Evolutionary conservation across 345 rosid genomes (phyloP), one percentile per base, ranked within the genome.

Genomic region (Clarkia xantiana): DNA sequence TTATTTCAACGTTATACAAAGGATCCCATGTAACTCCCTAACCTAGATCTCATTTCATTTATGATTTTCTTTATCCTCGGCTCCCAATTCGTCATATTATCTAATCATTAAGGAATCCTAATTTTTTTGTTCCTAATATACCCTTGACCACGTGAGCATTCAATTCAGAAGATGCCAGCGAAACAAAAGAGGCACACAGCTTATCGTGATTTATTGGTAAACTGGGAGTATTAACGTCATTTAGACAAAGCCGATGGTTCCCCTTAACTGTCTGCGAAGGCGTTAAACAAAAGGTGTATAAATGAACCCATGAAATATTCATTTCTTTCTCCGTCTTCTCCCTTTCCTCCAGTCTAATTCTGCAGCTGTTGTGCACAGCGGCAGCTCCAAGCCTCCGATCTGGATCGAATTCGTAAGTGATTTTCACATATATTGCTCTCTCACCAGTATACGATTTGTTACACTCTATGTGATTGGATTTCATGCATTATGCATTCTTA

Each of bases 241-340:
- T 52, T 19, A 25, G 11, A 0, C n/a, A 9, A 29, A 51, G 36
- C 42, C 43, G 5, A 15, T 41, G 56, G 56, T 36, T 40, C 43
- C 56, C 56, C 56, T 40, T 52, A 52, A 52, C 46, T 52, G 46
- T 52, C 56, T 52, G 38, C 1, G 18, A 20, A 41, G 18, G 40
- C 15, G 51, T 48, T 14, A 2, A 2, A 15, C 40, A 18, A n/a
- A 20, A 14, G 13, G 6, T 11, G 9, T 53, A 20, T 42, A 20
- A 42, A 14, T 38, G 54, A 19, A 13, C 18, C 45, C 18, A 11
- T 42, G 34, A 38, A 23, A 16, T 52, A 43, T 18, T 44, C 34
- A 7, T 23, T 13, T 22, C 51, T 38, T 12, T 40, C 45, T 41
- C 15, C 54, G 34, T 52, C 44, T 40, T 52, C 55, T 18, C 43